Conservation (phyloP, 768 basidiomycete genomes). For the Dictyophora rubrovolvata region DNA sequence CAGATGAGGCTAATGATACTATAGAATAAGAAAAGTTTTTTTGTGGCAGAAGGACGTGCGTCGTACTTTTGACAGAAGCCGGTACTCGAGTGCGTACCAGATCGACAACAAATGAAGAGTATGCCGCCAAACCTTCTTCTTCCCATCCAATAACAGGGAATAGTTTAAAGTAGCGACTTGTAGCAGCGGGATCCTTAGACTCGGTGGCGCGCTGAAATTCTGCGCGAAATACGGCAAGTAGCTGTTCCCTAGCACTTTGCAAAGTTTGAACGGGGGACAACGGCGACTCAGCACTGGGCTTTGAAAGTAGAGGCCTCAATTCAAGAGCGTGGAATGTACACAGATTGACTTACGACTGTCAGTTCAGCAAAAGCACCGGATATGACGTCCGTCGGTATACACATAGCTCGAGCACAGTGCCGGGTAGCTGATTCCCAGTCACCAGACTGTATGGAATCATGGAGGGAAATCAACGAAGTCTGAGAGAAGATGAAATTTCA, state of each 20-base stretch:
- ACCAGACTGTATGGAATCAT: constrained; percentile 56
- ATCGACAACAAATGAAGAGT: constrained; percentile 87
- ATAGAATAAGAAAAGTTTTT: constrained; percentile 8
- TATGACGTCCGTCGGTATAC: constrained; percentile 66
- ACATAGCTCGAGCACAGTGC: constrained; percentile 86
- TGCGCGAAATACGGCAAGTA: constrained; percentile 68
- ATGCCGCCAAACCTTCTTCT: constrained; percentile 80
- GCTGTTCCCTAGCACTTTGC: constrained; percentile 57
- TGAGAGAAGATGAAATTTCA: constrained; percentile 30
- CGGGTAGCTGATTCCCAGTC: constrained; percentile 96
- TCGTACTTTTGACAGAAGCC: constrained; percentile 71
- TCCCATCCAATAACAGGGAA: constrained; percentile 97
- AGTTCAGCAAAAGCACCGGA: constrained; percentile 78
- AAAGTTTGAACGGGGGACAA: constrained; percentile 80
- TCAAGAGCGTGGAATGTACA: background rate
- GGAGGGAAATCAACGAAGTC: constrained; percentile 51
- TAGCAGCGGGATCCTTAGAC: constrained; percentile 73
- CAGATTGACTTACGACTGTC: constrained; percentile 59
- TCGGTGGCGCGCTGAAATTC: constrained; percentile 77
- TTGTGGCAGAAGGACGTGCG: constrained; percentile 1
- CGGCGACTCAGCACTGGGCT: constrained; percentile 89
- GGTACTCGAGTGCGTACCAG: constrained; percentile 73
- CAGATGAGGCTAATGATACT: constrained; percentile 62
- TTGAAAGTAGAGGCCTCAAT: constrained; percentile 7
- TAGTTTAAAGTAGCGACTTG: constrained; percentile 91